Evolutionary conservation across 768 basidiomycete species (phyloP), one percentile per base, ranked within the genome.

Genomic region (Russula sp.): DNA sequence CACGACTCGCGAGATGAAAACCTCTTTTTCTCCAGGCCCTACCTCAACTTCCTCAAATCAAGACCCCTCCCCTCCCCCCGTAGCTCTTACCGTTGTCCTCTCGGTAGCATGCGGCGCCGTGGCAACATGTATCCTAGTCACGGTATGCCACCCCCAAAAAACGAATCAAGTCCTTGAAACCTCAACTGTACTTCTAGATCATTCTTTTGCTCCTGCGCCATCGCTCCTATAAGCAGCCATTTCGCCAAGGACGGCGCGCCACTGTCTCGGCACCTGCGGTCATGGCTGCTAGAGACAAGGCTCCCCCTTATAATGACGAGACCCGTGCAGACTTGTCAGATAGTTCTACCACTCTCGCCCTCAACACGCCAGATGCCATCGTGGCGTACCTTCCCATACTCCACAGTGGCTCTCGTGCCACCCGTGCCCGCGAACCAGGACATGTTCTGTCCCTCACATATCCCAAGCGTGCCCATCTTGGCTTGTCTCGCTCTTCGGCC

Each of bases 151-250:
- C 22, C 11, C 46, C 2, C 18, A 48, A 48, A 8, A 50, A 50
- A 50, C 14, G 28, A 50, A 9, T 1, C 9, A 28, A 18, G 2
- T 18, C 24, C n/a, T 24, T 11, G 48, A 8, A 49, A 49, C 42
- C 5, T 18, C 20, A 48, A 48, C 6, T 16, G 3, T 22, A 14
- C 5, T 22, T 22, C 5, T 20, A 57, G 62, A 32, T 63, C 11
- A 18, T 63, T 30, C 26, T 63, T 32, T 30, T 63, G 14, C 55
- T 63, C 38, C 55, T 63, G 11, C 61, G 61, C 18, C 61, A 57
- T n/a, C 61, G 55, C 26, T 62, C 61, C 20, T 9, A 20, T 24
- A 50, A 56, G 5, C 54, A 30, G 20, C 24, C 61, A 5, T 62
- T 55, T 34, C 32, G 53, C 16, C 54, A 62, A 22, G 61, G 54